Percentiles rank a stretch among this genome's conserved stretches.
Evolutionary conservation across 495 filamentous ascomycete species (phyloP).

Genomic region (Neurospora terricola): DNA sequence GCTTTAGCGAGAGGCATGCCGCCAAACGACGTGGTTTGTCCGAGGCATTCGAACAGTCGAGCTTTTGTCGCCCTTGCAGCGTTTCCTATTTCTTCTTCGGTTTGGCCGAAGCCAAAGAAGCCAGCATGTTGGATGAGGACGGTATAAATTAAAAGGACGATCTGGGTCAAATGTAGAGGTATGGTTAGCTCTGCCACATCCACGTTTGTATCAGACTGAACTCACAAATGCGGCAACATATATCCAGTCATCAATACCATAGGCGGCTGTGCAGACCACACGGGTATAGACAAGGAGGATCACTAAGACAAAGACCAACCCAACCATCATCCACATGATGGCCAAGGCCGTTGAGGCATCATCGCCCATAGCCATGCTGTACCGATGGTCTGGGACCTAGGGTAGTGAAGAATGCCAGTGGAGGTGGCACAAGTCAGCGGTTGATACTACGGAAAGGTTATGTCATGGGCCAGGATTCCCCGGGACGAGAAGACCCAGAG

Average conservation of each 20-base stretch:
- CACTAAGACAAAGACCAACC: constrained; percentile 7
- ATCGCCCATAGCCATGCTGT: neutral
- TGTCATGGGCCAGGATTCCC: neutral
- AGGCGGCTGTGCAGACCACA: constrained; percentile 17
- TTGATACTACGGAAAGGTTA: neutral
- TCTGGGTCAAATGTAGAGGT: neutral
- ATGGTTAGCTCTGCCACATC: neutral
- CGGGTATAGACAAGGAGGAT: constrained; percentile 26
- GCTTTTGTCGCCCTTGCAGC: neutral
- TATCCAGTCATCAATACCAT: constrained; percentile 26
- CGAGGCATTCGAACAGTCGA: constrained; percentile 3
- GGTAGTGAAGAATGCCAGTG: neutral
- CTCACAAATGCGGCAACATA: constrained; percentile 13
- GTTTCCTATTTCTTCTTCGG: constrained; percentile 8
- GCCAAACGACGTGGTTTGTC: constrained; percentile 12
- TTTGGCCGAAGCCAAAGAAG: constrained; percentile 14
- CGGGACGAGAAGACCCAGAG: neutral
- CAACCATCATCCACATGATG: constrained; percentile 17
- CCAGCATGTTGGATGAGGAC: constrained; percentile 19
- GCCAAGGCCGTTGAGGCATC: constrained; percentile 7
- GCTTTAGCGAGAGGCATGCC: constrained; percentile 24
- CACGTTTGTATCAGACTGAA: neutral
- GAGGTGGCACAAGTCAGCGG: neutral
- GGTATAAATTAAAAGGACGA: constrained; percentile 18
- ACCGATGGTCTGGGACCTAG: neutral